Evolutionary conservation across 148 eudicot species (phyloP), one percentile per base, ranked within the genome.

Genomic region (Polygonum maritimum): DNA sequence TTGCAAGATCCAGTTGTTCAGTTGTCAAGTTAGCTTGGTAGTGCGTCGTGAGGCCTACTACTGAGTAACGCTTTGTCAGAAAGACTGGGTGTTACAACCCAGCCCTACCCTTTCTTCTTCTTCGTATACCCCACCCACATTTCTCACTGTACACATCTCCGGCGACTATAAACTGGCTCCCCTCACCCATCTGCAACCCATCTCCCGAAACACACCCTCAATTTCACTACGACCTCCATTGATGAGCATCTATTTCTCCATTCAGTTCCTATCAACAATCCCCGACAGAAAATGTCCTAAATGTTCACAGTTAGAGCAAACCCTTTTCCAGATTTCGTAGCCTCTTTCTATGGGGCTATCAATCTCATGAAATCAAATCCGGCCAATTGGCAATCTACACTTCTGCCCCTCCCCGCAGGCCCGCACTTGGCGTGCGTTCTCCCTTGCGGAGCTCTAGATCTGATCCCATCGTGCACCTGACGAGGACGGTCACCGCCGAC

Each of bases 321-420:
- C 71, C 45, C 71, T 57, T 79, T 16, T 33, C 73, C 76, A 19
- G 88, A 78, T 74, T 76, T 84, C 8, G 71, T 79, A 2, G 71
- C 74, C 9, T 55, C 86, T n/a, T 35, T 88, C 40, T 84, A 83
- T 7, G 72, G 71, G 0, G 91, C 84, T 31, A 76, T 83, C 31
- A 84, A 76, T 48, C 78, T 88, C 48, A 76, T 86, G 69, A 82
- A 80, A 76, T 78, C 88, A 2, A 87, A 88, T 40, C 96, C 92
- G 5, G 79, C 92, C 82, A 87, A 95, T 16, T 94, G 98, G 97
- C 84, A 87, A 78, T 90, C 98, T 0, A 87, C 98, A 21, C 22
- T 87, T 4, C 9, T 88, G 10, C 79, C 96, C 36, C 31, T 26
- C 31, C 31, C 0, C 31, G 31, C 31, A 26, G 31, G 31, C 31